Base-by-base conservation (phyloP, 768 basidiomycete species). In the Mycena galericulata region DNA sequence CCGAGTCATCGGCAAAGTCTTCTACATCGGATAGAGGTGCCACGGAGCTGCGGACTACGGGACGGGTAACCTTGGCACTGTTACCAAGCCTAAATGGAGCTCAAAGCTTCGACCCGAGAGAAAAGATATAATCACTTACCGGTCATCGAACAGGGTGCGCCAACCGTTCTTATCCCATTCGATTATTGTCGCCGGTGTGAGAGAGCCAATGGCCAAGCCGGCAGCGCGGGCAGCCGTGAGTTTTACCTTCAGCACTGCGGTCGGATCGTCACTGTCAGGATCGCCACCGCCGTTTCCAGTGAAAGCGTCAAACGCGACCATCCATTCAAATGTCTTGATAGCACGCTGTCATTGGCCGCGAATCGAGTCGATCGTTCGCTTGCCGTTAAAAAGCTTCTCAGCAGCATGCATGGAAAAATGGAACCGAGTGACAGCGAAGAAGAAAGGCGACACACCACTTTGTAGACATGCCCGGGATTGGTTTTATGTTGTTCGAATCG, bases 401-500 rank as follows among this genome's bases (percentile, higher is more conserved):
- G 34, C 11, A 26, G 55, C 55, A 34, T 56, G 29, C 22, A 24
- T 36, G 34, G 38, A 56, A 3, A n/a, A n/a, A n/a, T n/a, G 36
- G 38, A 56, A 3, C 24, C 7, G 36, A 29, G 34, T 14, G 57
- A 58, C 12, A 49, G n/a, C 10, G 26, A 24, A 49, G 46, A 11
- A 24, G 22, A 22, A 24, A 27, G 5, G 47, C 15, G 18, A 57
- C 55, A n/a, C 38, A 65, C 63, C 55, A 27, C 22, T 24, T 50
- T 57, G 22, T 57, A 65, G 0, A 65, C 63, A 32, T 50, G 54
- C 1, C 8, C 17, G 3, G 63, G 63, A 36, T 57, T 57, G 7
- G 36, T 65, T n/a, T 65, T 65, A 36, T 57, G 63, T 36, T 65
- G 63, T 18, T 56, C 63, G n/a, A 65, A 65, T 2, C 63, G 54